phyloP scores from a whole-genome alignment of 2,329 filamentous ascomycete species.

The Fusarium humuli region DNA sequence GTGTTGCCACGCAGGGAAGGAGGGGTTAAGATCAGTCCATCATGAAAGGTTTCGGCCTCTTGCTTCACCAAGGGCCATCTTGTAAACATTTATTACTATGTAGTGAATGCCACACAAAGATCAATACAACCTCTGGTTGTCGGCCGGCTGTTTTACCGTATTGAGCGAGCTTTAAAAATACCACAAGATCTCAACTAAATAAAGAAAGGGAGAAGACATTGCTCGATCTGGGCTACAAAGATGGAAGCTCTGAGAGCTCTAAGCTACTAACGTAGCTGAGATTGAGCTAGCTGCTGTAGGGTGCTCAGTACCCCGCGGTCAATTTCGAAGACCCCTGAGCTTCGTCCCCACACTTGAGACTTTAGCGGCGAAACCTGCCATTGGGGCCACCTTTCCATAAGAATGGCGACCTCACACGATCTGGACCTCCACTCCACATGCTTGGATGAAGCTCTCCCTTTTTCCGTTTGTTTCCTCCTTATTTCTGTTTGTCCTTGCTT shows the following conservation, averaged over 20 bases:
- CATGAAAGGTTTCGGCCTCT: conserved; percentile 3
- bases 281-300: conserved; percentile 11
- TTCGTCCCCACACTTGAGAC: conserved; percentile 44
- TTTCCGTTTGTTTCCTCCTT: conserved; percentile 23
- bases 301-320: conserved; percentile 43
- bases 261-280: conserved; percentile 6
- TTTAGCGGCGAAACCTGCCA: conserved; percentile 41
- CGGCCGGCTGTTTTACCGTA: background rate
- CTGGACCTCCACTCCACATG: conserved; percentile 40
- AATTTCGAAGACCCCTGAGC: conserved; percentile 36
- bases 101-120: background rate
- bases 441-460: conserved; percentile 38
- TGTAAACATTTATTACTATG: background rate
- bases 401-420: conserved; percentile 44
- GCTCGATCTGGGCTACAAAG: background rate
- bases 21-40: conserved; percentile 16
- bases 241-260: conserved; percentile 11
- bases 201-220: background rate
- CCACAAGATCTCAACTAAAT: background rate
- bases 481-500: conserved; percentile 36
- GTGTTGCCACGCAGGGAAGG: conserved; percentile 11
- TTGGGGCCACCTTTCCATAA: conserved; percentile 54
- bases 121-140: background rate
- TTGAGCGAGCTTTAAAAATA: background rate
- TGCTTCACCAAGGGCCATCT: conserved; percentile 12